Evolutionary conservation across 202 grass and related monocot species (phyloP).

Genomic region (Carex arenaria): DNA sequence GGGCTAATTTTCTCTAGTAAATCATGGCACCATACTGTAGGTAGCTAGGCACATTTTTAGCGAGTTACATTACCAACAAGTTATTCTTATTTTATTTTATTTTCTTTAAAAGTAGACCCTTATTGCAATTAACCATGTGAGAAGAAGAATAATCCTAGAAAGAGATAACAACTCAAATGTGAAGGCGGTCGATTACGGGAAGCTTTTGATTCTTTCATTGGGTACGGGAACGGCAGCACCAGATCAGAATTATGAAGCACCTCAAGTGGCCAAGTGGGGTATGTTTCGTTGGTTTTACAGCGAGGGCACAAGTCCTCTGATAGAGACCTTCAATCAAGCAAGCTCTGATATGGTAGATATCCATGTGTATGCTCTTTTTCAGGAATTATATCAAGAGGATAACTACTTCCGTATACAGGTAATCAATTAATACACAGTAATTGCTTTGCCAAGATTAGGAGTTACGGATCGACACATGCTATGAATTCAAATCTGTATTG

Average conservation of each 20-base stretch:
- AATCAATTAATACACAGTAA: neutral
- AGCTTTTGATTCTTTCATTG: slow-evolving; percentile 36
- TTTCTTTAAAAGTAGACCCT: slow-evolving; percentile 26
- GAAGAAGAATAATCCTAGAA: slow-evolving; percentile 29
- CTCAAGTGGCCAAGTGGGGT: slow-evolving; percentile 31
- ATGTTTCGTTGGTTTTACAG: slow-evolving; percentile 40
- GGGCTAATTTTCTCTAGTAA: too few relatives aligned
- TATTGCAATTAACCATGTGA: slow-evolving; percentile 37
- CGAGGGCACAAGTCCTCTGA: slow-evolving; percentile 28
- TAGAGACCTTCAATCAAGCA: slow-evolving; percentile 50
- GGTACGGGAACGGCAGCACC: slow-evolving; percentile 38
- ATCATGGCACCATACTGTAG: too few relatives aligned
- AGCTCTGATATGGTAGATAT: slow-evolving; percentile 57
- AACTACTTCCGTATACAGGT: slow-evolving; percentile 53
- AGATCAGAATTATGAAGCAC: slow-evolving; percentile 34
- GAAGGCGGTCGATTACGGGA: slow-evolving; percentile 29
- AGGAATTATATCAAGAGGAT: slow-evolving; percentile 24
- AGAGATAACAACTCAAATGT: neutral
- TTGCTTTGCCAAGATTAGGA: neutral
- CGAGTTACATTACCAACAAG: too few relatives aligned
- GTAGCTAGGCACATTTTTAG: too few relatives aligned
- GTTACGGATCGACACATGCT: too few relatives aligned
- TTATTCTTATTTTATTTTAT: neutral
- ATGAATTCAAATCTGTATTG: too few relatives aligned
- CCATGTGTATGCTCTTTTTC: slow-evolving; percentile 49